Evolutionary conservation across 2,329 filamentous ascomycete species (phyloP).

Genomic region (Aspergillus uvarum): DNA sequence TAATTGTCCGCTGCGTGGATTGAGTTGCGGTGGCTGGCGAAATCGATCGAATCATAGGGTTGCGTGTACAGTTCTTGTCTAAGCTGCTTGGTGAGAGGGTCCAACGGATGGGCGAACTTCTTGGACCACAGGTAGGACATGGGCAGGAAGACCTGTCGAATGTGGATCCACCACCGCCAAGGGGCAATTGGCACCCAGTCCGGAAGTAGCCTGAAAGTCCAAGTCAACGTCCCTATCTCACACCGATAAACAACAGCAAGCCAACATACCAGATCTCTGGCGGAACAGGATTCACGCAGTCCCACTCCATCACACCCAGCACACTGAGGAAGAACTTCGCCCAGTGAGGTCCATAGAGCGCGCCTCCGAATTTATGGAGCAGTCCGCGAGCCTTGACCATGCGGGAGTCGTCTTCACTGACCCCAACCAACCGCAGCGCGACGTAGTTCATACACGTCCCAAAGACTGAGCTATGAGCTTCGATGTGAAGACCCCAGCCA

Average conservation of each 20-base stretch:
- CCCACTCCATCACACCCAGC: conserved; percentile 81
- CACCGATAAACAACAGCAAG: neutral
- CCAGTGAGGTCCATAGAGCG: conserved; percentile 85
- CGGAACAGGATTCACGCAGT: conserved; percentile 89
- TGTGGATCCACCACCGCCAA: conserved; percentile 98
- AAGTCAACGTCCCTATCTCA: conserved; percentile 11
- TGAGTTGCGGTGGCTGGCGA: conserved; percentile 74
- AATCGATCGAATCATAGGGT: conserved; percentile 75
- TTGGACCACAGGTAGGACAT: conserved; percentile 91
- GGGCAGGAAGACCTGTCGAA: conserved; percentile 90
- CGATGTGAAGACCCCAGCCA: conserved; percentile 96
- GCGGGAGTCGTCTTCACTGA: conserved; percentile 75
- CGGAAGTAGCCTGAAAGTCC: conserved; percentile 62
- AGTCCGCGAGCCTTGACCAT: conserved; percentile 82
- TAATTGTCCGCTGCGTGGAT: conserved; percentile 83
- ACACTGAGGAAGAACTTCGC: conserved; percentile 93
- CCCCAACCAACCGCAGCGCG: conserved; percentile 74
- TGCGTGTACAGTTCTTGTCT: conserved; percentile 80
- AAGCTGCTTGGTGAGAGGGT: conserved; percentile 69
- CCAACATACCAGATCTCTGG: conserved; percentile 76
- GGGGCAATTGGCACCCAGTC: conserved; percentile 88
- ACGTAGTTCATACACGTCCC: conserved; percentile 89
- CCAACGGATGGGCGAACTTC: conserved; percentile 73
- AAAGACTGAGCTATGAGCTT: conserved; percentile 88
- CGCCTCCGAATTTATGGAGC: conserved; percentile 82